Evolutionary conservation across 2,329 filamentous ascomycete species (phyloP), one percentile per base, ranked within the genome.

Genomic region (Cephalotrichum gorgonifer): DNA sequence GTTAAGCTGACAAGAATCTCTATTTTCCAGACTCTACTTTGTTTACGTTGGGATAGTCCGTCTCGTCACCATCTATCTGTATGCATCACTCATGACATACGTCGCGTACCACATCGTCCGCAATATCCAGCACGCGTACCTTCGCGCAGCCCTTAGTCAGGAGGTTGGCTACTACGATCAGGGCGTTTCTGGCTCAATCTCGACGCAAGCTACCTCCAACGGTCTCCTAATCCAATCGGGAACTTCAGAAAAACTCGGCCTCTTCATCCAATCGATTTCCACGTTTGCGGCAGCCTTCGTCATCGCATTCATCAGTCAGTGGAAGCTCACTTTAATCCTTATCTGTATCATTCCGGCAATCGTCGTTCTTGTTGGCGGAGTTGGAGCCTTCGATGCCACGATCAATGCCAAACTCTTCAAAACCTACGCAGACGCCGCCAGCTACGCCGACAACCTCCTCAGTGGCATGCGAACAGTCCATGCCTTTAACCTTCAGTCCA

Each of bases 31-130:
- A 8, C 57, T 77, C n/a, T 76, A 71, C 53, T 78, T 80, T 51
- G 63, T 81, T 11, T 79, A 79, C 55, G 64, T 82, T 2, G 80
- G 81, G 52, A 62, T 77, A n/a, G 76, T 62, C 15, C 76, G 76
- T 48, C 74, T 80, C 35, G 54, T 65, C 11, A 20, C 30, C 22
- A 35, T 30, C 28, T 46, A 46, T 30, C 33, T 46, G 28, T 46
- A 46, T 15, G 30, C 28, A 28, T 55, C 64, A 28, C 58, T 68
- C 27, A 53, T 69, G 44, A 67, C 62, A 15, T 55, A 63, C 30
- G 60, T 62, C 6, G 64, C 65, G 17, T 64, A 68, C 48, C 60
- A 64, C 27, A 62, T 62, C 1, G 66, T 62, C 45, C 67, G 62
- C 49, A 49, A 54, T 22, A 57, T 70, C 3, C 65, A 67, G n/a